Evolutionary conservation across 2,329 filamentous ascomycete genomes (phyloP).

Genomic region (Paradendryphiella salina): DNA sequence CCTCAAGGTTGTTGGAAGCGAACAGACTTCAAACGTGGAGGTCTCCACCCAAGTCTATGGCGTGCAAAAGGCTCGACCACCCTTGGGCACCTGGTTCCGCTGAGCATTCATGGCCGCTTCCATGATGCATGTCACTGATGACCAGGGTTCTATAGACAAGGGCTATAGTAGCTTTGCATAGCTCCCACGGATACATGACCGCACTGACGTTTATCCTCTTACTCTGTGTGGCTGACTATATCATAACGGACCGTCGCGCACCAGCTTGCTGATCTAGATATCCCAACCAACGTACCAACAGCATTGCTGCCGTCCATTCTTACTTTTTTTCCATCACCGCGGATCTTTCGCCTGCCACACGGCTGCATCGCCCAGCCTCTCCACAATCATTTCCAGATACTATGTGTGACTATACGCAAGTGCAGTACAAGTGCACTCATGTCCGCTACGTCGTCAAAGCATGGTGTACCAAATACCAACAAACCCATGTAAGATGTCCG

Average conservation of each 20-base stretch:
- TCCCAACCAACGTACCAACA: slow-evolving; percentile 11
- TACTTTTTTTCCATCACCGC: neutral
- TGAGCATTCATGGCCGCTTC: slow-evolving; percentile 24
- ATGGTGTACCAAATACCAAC: slow-evolving; percentile 59
- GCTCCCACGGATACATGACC: slow-evolving; percentile 29
- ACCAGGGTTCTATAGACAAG: slow-evolving; percentile 18
- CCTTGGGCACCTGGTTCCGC: slow-evolving; percentile 22
- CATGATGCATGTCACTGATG: slow-evolving; percentile 27
- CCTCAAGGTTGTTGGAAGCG: slow-evolving; percentile 18
- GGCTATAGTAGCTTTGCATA: slow-evolving; percentile 18
- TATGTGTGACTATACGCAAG: slow-evolving; percentile 65
- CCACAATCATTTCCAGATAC: slow-evolving; percentile 9
- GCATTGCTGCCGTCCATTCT: slow-evolving; percentile 7
- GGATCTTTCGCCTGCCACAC: slow-evolving; percentile 5
- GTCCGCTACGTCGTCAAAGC: slow-evolving; percentile 59
- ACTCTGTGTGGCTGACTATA: slow-evolving; percentile 16
- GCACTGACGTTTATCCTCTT: slow-evolving; percentile 22
- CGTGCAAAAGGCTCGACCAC: slow-evolving; percentile 28
- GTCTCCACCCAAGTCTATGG: slow-evolving; percentile 24
- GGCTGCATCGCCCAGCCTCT: slow-evolving; percentile 4
- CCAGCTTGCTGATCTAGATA: slow-evolving; percentile 20
- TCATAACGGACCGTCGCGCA: slow-evolving; percentile 26
- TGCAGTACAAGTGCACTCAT: slow-evolving; percentile 61
- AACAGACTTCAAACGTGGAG: slow-evolving; percentile 28
- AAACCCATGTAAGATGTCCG: slow-evolving; percentile 60